A percentile compares a stretch with the other conserved stretches of the same genome.
phyloP scores from a whole-genome alignment of 257 asterid genomes.

The Primulina huaijiensis region DNA sequence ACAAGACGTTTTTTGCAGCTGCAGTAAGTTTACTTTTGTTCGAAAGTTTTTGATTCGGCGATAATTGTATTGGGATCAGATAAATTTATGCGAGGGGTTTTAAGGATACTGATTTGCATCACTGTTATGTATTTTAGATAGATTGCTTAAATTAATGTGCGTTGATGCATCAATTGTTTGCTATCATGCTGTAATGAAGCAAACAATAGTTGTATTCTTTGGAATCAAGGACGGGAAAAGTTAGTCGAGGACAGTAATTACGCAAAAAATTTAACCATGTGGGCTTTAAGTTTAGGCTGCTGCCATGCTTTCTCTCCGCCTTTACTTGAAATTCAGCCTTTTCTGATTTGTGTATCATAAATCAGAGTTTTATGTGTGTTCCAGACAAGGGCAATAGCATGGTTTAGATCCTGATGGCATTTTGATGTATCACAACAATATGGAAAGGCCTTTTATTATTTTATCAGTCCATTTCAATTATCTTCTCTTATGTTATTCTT shows the following conservation, averaged over 20 bases:
- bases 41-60: background rate
- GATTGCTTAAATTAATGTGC: background rate
- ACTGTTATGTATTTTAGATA: background rate
- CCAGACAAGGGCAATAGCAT: background rate
- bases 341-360: background rate
- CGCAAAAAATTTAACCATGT: background rate
- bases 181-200: background rate
- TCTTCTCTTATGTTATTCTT: background rate
- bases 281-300: background rate
- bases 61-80: background rate
- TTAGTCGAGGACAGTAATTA: background rate
- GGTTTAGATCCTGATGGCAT: background rate
- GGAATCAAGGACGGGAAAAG: background rate
- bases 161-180: background rate
- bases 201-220: background rate
- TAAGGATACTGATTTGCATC: background rate
- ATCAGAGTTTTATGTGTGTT: background rate
- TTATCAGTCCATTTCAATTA: no score
- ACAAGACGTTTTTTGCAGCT: constrained; percentile 81
- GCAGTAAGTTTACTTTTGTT: constrained; percentile 46
- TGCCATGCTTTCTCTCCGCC: background rate
- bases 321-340: background rate
- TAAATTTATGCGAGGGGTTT: background rate
- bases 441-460: background rate
- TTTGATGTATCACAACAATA: background rate